Evolutionary conservation across 805 yeast genomes (phyloP).

Genomic region (Candida fluviatilis): DNA sequence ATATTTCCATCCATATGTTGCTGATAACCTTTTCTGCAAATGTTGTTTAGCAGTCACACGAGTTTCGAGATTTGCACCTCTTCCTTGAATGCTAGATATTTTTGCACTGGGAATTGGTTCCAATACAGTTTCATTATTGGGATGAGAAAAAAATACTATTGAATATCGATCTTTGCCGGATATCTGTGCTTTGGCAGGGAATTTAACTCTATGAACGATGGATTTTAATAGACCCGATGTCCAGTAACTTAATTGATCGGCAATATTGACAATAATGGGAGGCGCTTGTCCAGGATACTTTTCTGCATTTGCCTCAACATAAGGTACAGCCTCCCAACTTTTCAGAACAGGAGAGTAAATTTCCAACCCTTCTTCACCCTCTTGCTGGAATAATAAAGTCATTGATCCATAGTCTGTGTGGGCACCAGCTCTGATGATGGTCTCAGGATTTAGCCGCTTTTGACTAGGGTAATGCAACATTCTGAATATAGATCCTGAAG

Average conservation of each 20-base stretch:
- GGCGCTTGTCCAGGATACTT: conserved; percentile 32
- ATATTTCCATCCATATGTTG: conserved; percentile 50
- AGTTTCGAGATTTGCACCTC: conserved; percentile 45
- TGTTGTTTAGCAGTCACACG: conserved; percentile 65
- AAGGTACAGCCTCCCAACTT: conserved; percentile 68
- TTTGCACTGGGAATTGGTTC: conserved; percentile 67
- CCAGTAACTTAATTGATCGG: conserved; percentile 76
- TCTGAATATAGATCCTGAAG: conserved; percentile 63
- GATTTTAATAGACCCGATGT: conserved; percentile 70
- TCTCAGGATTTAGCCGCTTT: conserved; percentile 40
- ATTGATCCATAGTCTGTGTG: conserved; percentile 81
- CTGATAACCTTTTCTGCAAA: conserved; percentile 55
- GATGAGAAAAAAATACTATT: conserved; percentile 75
- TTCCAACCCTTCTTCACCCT: conserved; percentile 70
- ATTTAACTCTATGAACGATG: conserved; percentile 68
- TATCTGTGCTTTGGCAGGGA: conserved; percentile 35
- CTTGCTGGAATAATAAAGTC: conserved; percentile 66
- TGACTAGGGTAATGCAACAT: conserved; percentile 66
- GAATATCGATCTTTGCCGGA: conserved; percentile 58
- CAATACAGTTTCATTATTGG: conserved; percentile 56
- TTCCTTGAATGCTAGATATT: conserved; percentile 27
- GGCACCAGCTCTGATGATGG: conserved; percentile 65
- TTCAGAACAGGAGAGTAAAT: conserved; percentile 50
- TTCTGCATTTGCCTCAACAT: conserved; percentile 28
- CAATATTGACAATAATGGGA: conserved; percentile 75